Conservation (phyloP, 768 basidiomycete genomes). For the Lactarius indigo region DNA sequence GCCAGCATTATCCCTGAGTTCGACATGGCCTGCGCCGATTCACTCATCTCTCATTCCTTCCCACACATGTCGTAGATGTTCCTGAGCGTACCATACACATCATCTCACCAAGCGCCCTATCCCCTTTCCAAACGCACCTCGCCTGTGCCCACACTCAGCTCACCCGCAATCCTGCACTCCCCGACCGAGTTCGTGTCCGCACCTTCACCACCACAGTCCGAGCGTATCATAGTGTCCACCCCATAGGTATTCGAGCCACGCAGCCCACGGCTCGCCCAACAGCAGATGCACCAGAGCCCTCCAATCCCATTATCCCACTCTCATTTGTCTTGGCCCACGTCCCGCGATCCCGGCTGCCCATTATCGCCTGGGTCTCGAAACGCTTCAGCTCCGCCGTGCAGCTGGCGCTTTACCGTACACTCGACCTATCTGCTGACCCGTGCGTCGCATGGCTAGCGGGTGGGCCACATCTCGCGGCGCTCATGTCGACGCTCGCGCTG, state of each 20-base stretch:
- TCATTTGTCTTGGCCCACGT: constrained; percentile 26
- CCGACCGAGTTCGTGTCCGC: neutral
- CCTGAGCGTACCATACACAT: neutral
- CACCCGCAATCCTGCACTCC: constrained; percentile 12
- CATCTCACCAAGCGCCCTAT: neutral
- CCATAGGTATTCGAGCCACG: neutral
- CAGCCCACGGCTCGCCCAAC: constrained; percentile 4
- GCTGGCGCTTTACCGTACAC: constrained; percentile 28
- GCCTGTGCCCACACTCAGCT: constrained; percentile 14
- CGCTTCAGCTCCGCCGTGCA: constrained; percentile 28
- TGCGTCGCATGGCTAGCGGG: constrained; percentile 32
- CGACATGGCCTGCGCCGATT: neutral
- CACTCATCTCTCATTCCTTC: neutral
- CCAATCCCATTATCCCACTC: constrained; percentile 16
- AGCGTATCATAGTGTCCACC: neutral
- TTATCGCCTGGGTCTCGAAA: constrained; percentile 29
- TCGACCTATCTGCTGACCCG: constrained; percentile 27
- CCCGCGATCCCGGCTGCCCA: constrained; percentile 24
- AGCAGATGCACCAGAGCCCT: constrained; percentile 12
- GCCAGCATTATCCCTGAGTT: constrained; percentile 23
- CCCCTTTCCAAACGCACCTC: neutral
- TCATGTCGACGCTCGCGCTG: constrained; percentile 28
- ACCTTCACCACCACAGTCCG: neutral
- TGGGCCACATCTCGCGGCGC: constrained; percentile 27
- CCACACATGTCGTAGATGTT: neutral